Base-by-base conservation (phyloP, 1,139 yeast species). In the Sugiyamaella japonica region DNA sequence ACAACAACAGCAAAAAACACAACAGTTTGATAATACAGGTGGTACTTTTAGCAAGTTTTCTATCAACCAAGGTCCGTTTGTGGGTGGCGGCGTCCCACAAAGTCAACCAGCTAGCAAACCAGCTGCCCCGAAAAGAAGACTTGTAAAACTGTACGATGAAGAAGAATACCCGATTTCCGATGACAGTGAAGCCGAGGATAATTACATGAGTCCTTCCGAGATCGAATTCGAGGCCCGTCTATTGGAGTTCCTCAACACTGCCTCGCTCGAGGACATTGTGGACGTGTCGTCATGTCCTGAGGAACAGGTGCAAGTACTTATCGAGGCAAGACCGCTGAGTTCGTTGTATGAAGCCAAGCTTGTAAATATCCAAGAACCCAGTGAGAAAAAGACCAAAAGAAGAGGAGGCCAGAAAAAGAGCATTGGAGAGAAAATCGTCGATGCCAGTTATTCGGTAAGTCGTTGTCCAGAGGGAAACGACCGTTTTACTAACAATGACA, bases 241-340 rank as follows among this genome's bases (percentile, higher is more conserved):
- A 31, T 73, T 91, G 54, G 82, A 84, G 50, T 90, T 93, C 64
- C 76, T 93, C 62, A 93, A 93, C 68, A 81, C 82, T 29, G 93
- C 96, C 0, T 80, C 88, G 10, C 76, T 76, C 1, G 82, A 84
- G 56, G 97, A 91, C 67, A 75, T 93, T 50, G 80, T 85, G 12
- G 99, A 93, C 70, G 81, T 90, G 38, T 83, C 95, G 13, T 83
- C 83, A 15, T 82, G 90, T 52, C 76, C 83, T 1, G 84, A 88
- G 10, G 81, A 77, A n/a, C 74, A 81, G 37, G 96, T 96, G 0
- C 79, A 82, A 42, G 62, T 74, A 6, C 74, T 95, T 34, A 76
- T 88, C 9, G 70, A 77, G 1, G 76, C 77, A 56, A 77, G 99
- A 62, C 98, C 98, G 0, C 91, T 77, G 65, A 59, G 61, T 2